Percentiles rank a stretch among this genome's conserved stretches.
Conservation (phyloP, 768 basidiomycete genomes). For the Pholiota molesta region DNA sequence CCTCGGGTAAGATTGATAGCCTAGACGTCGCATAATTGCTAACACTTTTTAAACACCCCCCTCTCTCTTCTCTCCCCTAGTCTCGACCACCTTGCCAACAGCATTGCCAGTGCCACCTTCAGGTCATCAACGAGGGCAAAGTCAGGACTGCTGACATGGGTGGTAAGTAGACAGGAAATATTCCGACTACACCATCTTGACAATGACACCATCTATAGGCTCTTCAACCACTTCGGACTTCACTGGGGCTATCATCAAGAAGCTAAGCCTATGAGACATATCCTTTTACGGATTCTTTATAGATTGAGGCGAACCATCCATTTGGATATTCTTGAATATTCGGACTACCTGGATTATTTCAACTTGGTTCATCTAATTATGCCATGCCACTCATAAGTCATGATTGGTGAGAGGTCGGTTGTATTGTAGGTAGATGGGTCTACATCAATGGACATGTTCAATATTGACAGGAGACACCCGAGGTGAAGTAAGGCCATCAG, state of each 20-base stretch:
- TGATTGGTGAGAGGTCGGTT: not conserved
- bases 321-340: slow-evolving; percentile 21
- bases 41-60: not conserved
- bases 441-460: not conserved
- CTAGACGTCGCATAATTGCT: slow-evolving; percentile 16
- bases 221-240: slow-evolving; percentile 93
- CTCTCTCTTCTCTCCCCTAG: too few species aligned
- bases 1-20: slow-evolving; percentile 65
- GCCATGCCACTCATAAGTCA: slow-evolving; percentile 5
- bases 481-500: not conserved
- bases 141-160: slow-evolving; percentile 95
- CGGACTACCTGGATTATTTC: slow-evolving; percentile 22
- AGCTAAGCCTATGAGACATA: slow-evolving; percentile 43
- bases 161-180: slow-evolving; percentile 52
- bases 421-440: slow-evolving; percentile 3
- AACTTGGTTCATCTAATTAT: slow-evolving; percentile 14
- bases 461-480: not conserved
- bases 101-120: slow-evolving; percentile 90
- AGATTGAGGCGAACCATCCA: slow-evolving; percentile 3
- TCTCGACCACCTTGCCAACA: slow-evolving; percentile 91
- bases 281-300: not conserved
- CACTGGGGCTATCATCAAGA: slow-evolving; percentile 89
- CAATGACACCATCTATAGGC: slow-evolving; percentile 45
- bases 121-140: slow-evolving; percentile 88
- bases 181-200: slow-evolving; percentile 1